Base-by-base conservation (phyloP, 2,329 filamentous ascomycete genomes). In the Fusarium armeniacum region DNA sequence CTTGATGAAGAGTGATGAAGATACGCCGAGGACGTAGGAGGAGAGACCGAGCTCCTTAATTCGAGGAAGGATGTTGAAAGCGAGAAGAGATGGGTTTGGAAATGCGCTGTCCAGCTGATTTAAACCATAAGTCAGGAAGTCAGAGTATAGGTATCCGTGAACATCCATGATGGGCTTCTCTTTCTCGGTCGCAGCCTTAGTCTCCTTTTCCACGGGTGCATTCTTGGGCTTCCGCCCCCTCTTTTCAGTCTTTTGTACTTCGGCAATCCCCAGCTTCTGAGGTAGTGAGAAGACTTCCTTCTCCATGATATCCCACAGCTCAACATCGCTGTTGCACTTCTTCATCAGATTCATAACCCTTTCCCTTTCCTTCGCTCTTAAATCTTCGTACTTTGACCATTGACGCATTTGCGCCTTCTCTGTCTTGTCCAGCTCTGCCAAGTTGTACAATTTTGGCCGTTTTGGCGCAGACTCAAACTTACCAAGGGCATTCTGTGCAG, bases 21-120 rank as follows among this genome's bases (percentile, higher is more conserved):
- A 89, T 8, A 88, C 90, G 49, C 91, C 92, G 1, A 95, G 84
- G 9, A 93, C 89, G 74, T 91, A 93, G 0, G 90, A 91, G 2
- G 87, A 86, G 2, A 91, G 84, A 3, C 92, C 91, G 1, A 93
- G 83, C 45, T 85, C 83, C 75, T 91, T 92, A 72, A 94, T 81
- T 10, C 86, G 85, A 0, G 91, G 90, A 1, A 94, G 82, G 28
- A 94, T 78, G 45, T 84, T 83, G 45, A 91, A 83, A 0, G 84
- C 82, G 1, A 91, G 82, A 0, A 85, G 82, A 1, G 91, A 93
- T 0, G 87, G 80, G 13, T 82, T 84, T 12, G 75, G 66, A 62
- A 92, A 94, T 2, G 83, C 81, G 3, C 79, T 81, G 70, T 89
- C 85, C 5, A 93, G 81, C 2, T 87, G 82, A 1, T 82, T 80